These are phyloP conservation scores for Aspergillus avenaceus DNA, from an alignment of 495 filamentous ascomycete genomes.

Conservation along the genomic window DNA sequence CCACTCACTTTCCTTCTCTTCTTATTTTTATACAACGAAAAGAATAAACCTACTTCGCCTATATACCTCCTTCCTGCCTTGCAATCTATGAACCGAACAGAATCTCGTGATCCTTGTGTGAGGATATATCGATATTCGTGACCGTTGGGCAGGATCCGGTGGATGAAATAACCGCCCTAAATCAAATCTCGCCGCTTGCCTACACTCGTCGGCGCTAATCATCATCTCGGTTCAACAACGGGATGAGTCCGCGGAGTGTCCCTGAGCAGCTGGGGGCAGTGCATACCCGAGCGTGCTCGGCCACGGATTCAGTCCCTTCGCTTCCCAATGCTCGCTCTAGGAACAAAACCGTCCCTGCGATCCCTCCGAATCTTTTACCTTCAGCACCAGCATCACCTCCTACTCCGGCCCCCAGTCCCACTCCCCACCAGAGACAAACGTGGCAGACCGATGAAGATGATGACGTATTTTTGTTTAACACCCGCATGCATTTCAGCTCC, in stretches of 20 bases:
- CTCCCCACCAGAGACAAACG: constrained; percentile 56
- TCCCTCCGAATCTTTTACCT: constrained; percentile 58
- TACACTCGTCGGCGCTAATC: constrained; percentile 29
- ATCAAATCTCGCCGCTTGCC: constrained; percentile 18
- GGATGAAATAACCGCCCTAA: constrained; percentile 12
- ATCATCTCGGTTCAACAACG: constrained; percentile 23
- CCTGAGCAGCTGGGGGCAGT: constrained; percentile 29
- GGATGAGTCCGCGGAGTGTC: constrained; percentile 26
- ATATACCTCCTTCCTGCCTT: constrained; percentile 1
- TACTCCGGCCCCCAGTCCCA: constrained; percentile 65
- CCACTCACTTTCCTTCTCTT: not conserved
- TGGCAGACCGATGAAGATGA: constrained; percentile 59
- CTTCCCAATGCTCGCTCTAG: constrained; percentile 40
- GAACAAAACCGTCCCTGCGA: constrained; percentile 45
- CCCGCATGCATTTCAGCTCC: constrained; percentile 51
- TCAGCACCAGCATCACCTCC: constrained; percentile 67
- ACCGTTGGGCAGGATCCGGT: constrained; percentile 7
- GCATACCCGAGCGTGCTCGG: constrained; percentile 23
- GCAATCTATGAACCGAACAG: constrained; percentile 11
- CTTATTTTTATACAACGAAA: not conserved
- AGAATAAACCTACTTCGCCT: too few relatives aligned
- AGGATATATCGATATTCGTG: constrained; percentile 9
- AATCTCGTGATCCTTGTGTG: constrained; percentile 3
- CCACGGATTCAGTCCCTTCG: constrained; percentile 30
- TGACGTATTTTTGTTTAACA: constrained; percentile 49